Conservation (phyloP, 768 basidiomycete species). For the Boletellus sp. region DNA sequence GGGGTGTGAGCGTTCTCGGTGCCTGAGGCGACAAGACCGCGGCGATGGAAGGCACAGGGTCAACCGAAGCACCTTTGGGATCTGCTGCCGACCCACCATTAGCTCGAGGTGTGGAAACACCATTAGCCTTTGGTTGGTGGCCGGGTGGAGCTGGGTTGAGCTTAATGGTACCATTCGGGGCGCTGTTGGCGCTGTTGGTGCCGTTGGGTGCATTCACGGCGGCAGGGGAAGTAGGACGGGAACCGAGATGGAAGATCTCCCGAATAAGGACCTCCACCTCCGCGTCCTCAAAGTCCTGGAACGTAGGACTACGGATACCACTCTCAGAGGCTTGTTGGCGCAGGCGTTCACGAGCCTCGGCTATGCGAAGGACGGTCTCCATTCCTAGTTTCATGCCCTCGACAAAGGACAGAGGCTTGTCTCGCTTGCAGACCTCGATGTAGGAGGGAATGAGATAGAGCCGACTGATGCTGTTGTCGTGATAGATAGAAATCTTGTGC, state of each 20-base stretch:
- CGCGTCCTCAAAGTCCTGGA: conserved; percentile 29
- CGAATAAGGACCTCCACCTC: conserved; percentile 27
- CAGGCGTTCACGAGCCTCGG: conserved; percentile 39
- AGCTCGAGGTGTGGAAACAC: conserved; percentile 18
- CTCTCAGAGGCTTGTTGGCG: conserved; percentile 32
- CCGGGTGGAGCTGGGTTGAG: conserved; percentile 18
- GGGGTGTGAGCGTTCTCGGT: not conserved
- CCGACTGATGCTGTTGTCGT: conserved; percentile 31
- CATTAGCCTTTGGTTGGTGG: conserved; percentile 20
- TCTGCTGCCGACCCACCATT: conserved; percentile 32
- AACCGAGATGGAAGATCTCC: conserved; percentile 27
- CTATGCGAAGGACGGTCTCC: conserved; percentile 36
- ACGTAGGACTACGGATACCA: conserved; percentile 30
- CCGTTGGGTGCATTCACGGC: conserved; percentile 5
- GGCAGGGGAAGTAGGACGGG: conserved; percentile 26
- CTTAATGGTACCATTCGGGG: conserved; percentile 13
- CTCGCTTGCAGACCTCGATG: conserved; percentile 33
- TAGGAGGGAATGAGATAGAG: conserved; percentile 37
- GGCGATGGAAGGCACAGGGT: conserved; percentile 19
- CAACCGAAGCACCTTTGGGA: conserved; percentile 21
- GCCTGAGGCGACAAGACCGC: conserved; percentile 14
- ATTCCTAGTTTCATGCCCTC: conserved; percentile 44
- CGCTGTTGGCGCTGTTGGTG: conserved; percentile 16
- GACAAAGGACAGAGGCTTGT: conserved; percentile 32
- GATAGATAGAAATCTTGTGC: conserved; percentile 39